Evolutionary conservation across 1,284 basidiomycete genomes (phyloP).

Genomic region (Trichosporon sp.): DNA sequence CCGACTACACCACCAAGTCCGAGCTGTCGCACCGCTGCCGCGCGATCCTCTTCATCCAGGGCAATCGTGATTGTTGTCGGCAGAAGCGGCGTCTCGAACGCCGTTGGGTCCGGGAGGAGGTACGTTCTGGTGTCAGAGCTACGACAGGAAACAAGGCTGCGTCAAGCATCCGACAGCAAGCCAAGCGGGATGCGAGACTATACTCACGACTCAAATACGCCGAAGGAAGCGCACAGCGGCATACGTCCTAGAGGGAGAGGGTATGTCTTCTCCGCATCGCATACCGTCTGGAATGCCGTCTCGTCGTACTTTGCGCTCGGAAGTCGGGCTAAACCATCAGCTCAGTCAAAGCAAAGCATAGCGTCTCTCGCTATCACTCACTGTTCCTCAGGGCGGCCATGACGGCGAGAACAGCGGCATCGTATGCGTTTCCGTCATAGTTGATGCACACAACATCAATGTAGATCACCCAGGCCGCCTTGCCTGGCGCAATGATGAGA

Average conservation of each 20-base stretch:
- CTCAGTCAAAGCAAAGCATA: not conserved
- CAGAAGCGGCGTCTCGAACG: constrained; percentile 82
- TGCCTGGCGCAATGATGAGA: constrained; percentile 72
- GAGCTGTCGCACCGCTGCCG: constrained; percentile 53
- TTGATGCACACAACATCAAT: constrained; percentile 92
- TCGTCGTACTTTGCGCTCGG: constrained; percentile 69
- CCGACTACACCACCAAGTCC: constrained; percentile 57
- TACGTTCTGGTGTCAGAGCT: constrained; percentile 49
- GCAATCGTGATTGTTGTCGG: constrained; percentile 64
- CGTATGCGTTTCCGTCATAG: constrained; percentile 92
- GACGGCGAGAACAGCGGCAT: constrained; percentile 81
- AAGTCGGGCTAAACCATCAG: constrained; percentile 57
- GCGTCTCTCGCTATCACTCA: constrained; percentile 50
- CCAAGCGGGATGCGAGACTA: constrained; percentile 2
- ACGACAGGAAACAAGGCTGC: not conserved
- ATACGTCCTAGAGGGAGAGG: constrained; percentile 51
- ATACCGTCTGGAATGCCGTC: constrained; percentile 61
- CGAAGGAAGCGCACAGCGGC: constrained; percentile 67
- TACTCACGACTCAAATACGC: constrained; percentile 70
- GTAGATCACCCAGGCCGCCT: constrained; percentile 84
- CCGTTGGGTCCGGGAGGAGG: constrained; percentile 73
- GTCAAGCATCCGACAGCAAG: too few relatives aligned
- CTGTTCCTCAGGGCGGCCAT: constrained; percentile 78
- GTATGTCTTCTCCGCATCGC: constrained; percentile 55
- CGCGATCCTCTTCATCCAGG: constrained; percentile 54